Evolutionary conservation across 768 basidiomycete genomes (phyloP).

Genomic region (Tylopilus sp.): DNA sequence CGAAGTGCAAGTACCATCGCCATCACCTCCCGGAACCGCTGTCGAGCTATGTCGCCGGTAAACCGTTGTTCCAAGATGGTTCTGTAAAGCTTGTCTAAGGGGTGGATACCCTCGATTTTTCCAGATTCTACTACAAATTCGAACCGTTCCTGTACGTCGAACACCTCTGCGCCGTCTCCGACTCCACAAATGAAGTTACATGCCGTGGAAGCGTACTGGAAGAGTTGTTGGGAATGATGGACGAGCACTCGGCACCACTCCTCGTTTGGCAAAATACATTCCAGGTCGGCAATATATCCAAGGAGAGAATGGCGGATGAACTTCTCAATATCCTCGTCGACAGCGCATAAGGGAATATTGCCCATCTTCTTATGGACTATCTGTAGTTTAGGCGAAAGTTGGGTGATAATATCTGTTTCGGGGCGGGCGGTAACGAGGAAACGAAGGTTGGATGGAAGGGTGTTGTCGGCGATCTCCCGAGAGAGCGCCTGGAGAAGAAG

Average conservation of each 20-base stretch:
- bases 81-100: background rate
- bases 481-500: too few species aligned
- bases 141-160: background rate
- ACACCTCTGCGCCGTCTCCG: too few species aligned
- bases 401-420: conserved; percentile 7
- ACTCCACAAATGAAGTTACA: conserved; percentile 12
- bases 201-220: background rate
- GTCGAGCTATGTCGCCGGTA: background rate
- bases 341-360: background rate
- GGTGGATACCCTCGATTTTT: too few species aligned
- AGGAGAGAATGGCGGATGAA: conserved; percentile 4
- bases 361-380: background rate
- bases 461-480: too few species aligned
- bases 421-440: conserved; percentile 19
- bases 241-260: conserved; percentile 15
- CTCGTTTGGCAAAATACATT: conserved; percentile 3
- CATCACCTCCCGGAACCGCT: background rate
- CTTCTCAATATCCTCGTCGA: background rate
- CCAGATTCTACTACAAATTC: too few species aligned
- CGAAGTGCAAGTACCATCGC: background rate
- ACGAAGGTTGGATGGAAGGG: too few species aligned
- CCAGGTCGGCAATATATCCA: background rate
- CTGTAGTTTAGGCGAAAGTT: background rate
- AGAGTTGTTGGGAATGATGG: conserved; percentile 18
- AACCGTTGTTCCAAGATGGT: background rate